Evolutionary conservation across 805 yeast genomes (phyloP).

Genomic region (Candida endomychidarum): DNA sequence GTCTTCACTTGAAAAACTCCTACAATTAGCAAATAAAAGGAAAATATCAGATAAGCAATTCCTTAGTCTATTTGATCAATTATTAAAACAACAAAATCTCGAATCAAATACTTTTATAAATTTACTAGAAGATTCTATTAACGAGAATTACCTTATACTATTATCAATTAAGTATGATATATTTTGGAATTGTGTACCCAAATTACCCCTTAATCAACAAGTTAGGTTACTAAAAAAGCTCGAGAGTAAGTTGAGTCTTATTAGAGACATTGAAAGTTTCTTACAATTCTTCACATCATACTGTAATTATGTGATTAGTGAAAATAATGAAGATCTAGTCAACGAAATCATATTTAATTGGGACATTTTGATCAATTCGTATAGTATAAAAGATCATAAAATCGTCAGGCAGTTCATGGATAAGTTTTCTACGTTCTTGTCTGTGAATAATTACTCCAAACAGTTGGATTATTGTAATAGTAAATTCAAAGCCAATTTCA

Average conservation of each 20-base stretch:
- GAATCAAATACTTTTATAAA: conserved; percentile 25
- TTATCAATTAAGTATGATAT: conserved; percentile 6
- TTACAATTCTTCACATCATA: conserved; percentile 10
- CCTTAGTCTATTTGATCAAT: conserved; percentile 26
- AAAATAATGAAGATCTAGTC: conserved; percentile 15
- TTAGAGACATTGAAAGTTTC: conserved; percentile 11
- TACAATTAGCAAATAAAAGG: conserved; percentile 14
- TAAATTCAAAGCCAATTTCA: conserved; percentile 9
- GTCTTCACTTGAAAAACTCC: conserved; percentile 7
- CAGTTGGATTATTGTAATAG: conserved; percentile 16
- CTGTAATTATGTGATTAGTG: conserved; percentile 9
- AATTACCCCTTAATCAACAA: conserved; percentile 14
- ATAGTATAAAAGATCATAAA: conserved; percentile 9
- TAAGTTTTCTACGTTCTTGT: conserved; percentile 10
- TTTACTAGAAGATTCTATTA: conserved; percentile 22
- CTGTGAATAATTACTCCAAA: conserved; percentile 10
- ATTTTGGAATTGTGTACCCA: conserved; percentile 13
- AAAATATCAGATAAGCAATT: conserved; percentile 25
- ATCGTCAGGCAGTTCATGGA: conserved; percentile 9
- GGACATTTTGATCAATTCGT: conserved; percentile 11
- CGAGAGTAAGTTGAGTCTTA: conserved; percentile 8
- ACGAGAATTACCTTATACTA: conserved; percentile 13
- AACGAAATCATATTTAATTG: conserved; percentile 16
- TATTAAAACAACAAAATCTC: conserved; percentile 21
- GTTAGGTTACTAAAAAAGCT: conserved; percentile 12